Base-by-base conservation (phyloP, 805 yeast genomes). In the Pichia exigua region DNA sequence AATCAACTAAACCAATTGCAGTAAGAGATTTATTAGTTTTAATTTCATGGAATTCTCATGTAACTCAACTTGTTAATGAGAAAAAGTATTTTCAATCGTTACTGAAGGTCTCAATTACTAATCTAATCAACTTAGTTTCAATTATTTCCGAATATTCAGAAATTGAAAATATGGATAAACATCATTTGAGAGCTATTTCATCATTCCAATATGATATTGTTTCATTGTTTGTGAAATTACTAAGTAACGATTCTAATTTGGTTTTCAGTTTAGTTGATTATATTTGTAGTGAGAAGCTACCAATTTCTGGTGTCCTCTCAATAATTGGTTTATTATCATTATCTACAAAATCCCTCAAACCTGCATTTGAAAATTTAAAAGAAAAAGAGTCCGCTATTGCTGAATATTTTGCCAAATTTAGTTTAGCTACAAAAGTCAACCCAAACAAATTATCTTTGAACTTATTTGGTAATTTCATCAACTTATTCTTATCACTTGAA, bases 11-110 rank as follows among this genome's bases (percentile, higher is more conserved):
- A 21, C 65, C 67, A 2, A 67, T 76, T 52, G 85, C 92, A 1
- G 63, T 76, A 6, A 69, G 78, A 2, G 87, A 81, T 63, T 69
- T 82, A 54, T 62, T 81, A 56, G 74, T 83, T 28, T 65, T 85
- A 26, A 67, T 85, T 42, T 72, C 73, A 18, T 85, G 91, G 90
- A 65, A 73, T 45, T 72, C 74, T 47, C 62, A 63, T 46, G 59
- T 78, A 63, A 44, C 69, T 26, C 54, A 63, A 43, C 51, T 59
- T 21, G 60, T 67, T 10, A 51, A 61, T 7, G 58, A 60, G 28
- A 45, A 60, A 3, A 55, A 1, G 39, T 30, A 21, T 35, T 67
- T 71, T 44, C 59, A 63, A 18, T 30, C 50, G 4, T 38, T 60
- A 11, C 20, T 59, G 7, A 51, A 44, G 8, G 57, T 54, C 20